A percentile compares a stretch with the other conserved stretches of the same genome.
These are phyloP conservation scores for Podila verticillata DNA, from an alignment of 192 early-diverging fungal species.

Conservation along the genomic window DNA sequence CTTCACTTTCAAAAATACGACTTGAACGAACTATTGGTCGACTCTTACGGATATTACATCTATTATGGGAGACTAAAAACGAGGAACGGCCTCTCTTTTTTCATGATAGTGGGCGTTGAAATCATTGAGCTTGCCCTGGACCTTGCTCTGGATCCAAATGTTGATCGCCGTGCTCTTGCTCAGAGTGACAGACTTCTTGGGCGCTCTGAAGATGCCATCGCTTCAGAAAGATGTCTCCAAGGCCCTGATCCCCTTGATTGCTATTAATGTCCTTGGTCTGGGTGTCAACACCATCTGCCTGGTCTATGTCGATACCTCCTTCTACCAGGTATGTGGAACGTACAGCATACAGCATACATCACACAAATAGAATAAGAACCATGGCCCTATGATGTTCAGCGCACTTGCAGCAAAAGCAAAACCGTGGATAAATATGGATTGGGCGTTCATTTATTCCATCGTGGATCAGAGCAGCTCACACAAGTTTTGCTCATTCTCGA, in stretches of 20 bases:
- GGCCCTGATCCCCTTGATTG: constrained; percentile 54
- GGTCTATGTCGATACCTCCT: constrained; percentile 66
- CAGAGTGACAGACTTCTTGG: constrained; percentile 23
- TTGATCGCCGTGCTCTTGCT: constrained; percentile 61
- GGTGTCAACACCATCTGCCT: constrained; percentile 67
- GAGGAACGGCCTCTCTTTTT: neutral
- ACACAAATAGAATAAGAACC: neutral
- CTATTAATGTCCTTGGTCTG: constrained; percentile 66
- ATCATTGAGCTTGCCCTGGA: constrained; percentile 56
- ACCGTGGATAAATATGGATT: too few species aligned
- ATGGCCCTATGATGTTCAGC: neutral
- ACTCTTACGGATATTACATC: neutral
- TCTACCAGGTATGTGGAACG: constrained; percentile 60
- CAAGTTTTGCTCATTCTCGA: neutral
- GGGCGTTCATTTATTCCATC: neutral
- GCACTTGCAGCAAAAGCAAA: too few species aligned
- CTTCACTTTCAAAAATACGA: too few species aligned
- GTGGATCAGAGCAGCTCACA: neutral
- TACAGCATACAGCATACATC: neutral
- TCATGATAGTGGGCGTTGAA: constrained; percentile 59
- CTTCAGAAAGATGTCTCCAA: constrained; percentile 44
- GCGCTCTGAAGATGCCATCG: constrained; percentile 53
- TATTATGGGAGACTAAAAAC: too few species aligned
- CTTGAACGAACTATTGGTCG: too few species aligned
- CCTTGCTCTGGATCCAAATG: constrained; percentile 65